Evolutionary conservation across 2,329 filamentous ascomycete species (phyloP).

Genomic region (Aspergillus pseudoglaucus): DNA sequence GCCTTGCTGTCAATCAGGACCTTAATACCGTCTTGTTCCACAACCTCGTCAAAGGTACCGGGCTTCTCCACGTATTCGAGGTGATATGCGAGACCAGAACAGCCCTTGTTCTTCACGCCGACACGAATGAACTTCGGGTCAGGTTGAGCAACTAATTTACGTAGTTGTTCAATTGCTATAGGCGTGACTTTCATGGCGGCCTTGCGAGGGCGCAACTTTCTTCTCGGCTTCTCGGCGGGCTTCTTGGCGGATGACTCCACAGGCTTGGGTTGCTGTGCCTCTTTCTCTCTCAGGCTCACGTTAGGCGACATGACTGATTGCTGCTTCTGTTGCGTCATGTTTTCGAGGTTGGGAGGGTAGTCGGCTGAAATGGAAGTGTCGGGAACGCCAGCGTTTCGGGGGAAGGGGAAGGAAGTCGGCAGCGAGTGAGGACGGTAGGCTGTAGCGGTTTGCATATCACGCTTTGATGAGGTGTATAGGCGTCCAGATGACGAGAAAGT

Average conservation of each 20-base stretch:
- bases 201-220: slow-evolving; percentile 73
- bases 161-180: slow-evolving; percentile 71
- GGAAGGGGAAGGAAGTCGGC: slow-evolving; percentile 50
- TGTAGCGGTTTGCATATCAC: slow-evolving; percentile 60
- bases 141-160: slow-evolving; percentile 70
- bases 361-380: slow-evolving; percentile 56
- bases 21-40: slow-evolving; percentile 93
- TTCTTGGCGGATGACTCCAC: slow-evolving; percentile 29
- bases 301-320: slow-evolving; percentile 28
- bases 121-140: slow-evolving; percentile 90
- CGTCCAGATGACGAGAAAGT: slow-evolving; percentile 43
- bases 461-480: slow-evolving; percentile 45
- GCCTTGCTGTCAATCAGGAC: slow-evolving; percentile 97
- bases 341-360: slow-evolving; percentile 42
- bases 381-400: slow-evolving; percentile 52
- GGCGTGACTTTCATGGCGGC: slow-evolving; percentile 84
- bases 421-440: slow-evolving; percentile 57
- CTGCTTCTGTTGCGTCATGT: slow-evolving; percentile 39
- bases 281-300: slow-evolving; percentile 53
- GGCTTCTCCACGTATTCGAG: slow-evolving; percentile 93
- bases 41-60: slow-evolving; percentile 78
- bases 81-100: slow-evolving; percentile 87
- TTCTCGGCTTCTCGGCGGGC: slow-evolving; percentile 49
- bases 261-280: slow-evolving; percentile 61
- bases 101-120: slow-evolving; percentile 88